Conservation (phyloP, 495 filamentous ascomycete species). For the Pseudoneurospora amorphoporcata region DNA sequence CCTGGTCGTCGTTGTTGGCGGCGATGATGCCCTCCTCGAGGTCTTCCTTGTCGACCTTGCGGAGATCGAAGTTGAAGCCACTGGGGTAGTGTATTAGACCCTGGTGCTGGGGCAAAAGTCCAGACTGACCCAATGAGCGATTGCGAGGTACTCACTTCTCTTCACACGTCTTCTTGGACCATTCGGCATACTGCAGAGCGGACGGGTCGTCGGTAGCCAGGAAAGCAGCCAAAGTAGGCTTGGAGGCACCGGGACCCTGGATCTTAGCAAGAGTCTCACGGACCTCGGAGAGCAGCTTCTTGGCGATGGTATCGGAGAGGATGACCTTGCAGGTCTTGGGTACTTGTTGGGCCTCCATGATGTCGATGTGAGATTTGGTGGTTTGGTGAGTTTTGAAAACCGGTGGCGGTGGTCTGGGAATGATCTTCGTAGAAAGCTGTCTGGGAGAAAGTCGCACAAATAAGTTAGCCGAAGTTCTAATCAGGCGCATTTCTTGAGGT, state of each 20-base stretch:
- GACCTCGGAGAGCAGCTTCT: constrained; percentile 68
- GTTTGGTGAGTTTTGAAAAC: not conserved
- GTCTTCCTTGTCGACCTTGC: constrained; percentile 68
- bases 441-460: not conserved
- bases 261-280: constrained; percentile 57
- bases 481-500: not conserved
- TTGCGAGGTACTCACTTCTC: constrained; percentile 62
- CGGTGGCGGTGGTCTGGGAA: not conserved
- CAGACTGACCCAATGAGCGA: not conserved
- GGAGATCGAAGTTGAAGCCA: constrained; percentile 81
- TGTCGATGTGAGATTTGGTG: not conserved
- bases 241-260: constrained; percentile 32
- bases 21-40: constrained; percentile 76
- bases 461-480: not conserved
- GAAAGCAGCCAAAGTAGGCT: constrained; percentile 79
- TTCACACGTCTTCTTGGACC: constrained; percentile 89
- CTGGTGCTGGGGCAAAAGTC: not conserved
- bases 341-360: constrained; percentile 33
- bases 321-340: constrained; percentile 81
- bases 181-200: constrained; percentile 86
- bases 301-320: constrained; percentile 73
- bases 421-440: not conserved
- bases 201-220: constrained; percentile 86
- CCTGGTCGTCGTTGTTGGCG: constrained; percentile 65
- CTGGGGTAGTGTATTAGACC: constrained; percentile 31